These are phyloP conservation scores for Magnolia officinalis DNA, from an alignment of 164 flowering plant genomes.

Conservation along the genomic window DNA sequence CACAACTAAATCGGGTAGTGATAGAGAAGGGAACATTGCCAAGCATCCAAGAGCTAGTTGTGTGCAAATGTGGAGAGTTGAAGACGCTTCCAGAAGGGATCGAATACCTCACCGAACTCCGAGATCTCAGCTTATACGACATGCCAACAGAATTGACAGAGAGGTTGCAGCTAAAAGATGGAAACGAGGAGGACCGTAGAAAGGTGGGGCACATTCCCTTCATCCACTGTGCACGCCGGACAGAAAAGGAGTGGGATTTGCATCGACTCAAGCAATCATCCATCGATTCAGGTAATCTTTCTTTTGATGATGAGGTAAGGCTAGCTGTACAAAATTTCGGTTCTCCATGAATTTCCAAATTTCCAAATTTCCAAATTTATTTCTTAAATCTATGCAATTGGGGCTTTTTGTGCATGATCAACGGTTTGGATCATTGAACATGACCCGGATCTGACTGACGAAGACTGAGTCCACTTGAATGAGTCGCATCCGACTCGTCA, in stretches of 20 bases:
- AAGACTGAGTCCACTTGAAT: too few relatives aligned
- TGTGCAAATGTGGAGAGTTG: not conserved
- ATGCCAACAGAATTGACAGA: not conserved
- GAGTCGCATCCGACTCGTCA: too few relatives aligned
- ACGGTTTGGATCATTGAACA: too few relatives aligned
- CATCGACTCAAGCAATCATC: too few relatives aligned
- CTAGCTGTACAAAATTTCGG: too few relatives aligned
- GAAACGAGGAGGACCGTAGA: not conserved
- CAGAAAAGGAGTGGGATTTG: not conserved
- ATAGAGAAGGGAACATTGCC: conserved; percentile 9
- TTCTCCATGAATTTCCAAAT: too few relatives aligned
- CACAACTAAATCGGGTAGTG: not conserved
- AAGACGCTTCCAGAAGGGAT: conserved; percentile 3
- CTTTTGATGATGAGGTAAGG: too few relatives aligned
- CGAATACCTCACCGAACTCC: not conserved
- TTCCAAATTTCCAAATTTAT: too few relatives aligned
- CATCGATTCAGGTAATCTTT: too few relatives aligned
- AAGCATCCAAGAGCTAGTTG: not conserved
- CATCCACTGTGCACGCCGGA: not conserved
- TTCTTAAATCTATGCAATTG: too few relatives aligned
- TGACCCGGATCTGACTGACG: too few relatives aligned
- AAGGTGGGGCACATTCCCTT: conserved; percentile 1
- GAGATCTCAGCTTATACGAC: not conserved
- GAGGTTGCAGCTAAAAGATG: not conserved
- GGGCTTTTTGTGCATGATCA: too few relatives aligned